Evolutionary conservation across 768 basidiomycete genomes (phyloP).

Genomic region (Hericium rajendrae): DNA sequence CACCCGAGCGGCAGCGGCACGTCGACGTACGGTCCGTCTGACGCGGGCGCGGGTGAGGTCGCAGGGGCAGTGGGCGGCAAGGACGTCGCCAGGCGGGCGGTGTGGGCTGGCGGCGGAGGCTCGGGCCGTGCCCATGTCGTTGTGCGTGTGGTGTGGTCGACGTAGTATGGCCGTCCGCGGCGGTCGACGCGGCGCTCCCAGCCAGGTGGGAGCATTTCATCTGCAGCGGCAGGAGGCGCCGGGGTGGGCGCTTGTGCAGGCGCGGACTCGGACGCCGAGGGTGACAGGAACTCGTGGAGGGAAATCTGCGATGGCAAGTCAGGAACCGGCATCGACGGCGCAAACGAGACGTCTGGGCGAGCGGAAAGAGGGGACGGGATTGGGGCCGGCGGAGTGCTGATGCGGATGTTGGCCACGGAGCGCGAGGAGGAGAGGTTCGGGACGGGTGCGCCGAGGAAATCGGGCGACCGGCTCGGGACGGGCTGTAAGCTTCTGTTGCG

Average conservation of each 20-base stretch:
- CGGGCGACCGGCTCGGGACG: neutral
- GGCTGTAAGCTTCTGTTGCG: neutral
- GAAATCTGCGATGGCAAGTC: neutral
- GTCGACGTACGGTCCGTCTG: slow-evolving; percentile 36
- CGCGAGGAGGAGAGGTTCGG: neutral
- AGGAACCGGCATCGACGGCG: neutral
- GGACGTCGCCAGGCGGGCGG: slow-evolving; percentile 5
- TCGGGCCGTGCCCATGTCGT: slow-evolving; percentile 72
- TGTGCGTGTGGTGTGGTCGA: slow-evolving; percentile 74
- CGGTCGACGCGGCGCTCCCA: slow-evolving; percentile 79
- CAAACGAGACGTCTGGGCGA: neutral
- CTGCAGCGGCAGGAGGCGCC: slow-evolving; percentile 28
- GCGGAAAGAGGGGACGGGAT: neutral
- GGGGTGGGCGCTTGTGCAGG: slow-evolving; percentile 1
- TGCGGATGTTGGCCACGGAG: neutral
- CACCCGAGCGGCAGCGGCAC: slow-evolving; percentile 80
- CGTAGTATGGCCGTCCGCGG: slow-evolving; percentile 70
- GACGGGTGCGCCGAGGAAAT: neutral
- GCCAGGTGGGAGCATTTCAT: slow-evolving; percentile 60
- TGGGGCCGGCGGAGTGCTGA: neutral
- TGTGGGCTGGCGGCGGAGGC: slow-evolving; percentile 12
- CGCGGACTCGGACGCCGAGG: neutral
- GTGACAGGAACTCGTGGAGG: neutral
- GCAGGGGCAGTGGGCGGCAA: slow-evolving; percentile 12
- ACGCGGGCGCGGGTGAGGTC: slow-evolving; percentile 8